Conservation (phyloP, 495 filamentous ascomycete species). For the Neurospora sp. region DNA sequence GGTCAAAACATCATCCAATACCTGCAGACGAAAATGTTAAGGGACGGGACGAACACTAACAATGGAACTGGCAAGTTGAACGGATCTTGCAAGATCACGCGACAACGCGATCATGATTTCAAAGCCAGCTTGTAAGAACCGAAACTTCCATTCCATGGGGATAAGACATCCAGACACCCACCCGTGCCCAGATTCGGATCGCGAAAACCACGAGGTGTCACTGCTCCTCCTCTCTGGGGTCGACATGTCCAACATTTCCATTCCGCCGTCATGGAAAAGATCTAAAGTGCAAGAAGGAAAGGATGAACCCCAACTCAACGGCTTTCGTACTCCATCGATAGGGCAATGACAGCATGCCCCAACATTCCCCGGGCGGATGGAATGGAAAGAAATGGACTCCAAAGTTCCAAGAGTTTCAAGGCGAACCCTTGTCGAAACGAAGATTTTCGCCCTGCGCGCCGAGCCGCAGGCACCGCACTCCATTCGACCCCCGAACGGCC, state of each 20-base stretch:
- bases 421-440: not conserved
- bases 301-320: not conserved
- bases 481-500: too few species aligned
- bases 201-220: not conserved
- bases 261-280: not conserved
- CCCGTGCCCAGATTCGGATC: not conserved
- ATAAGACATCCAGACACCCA: not conserved
- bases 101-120: not conserved
- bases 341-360: not conserved
- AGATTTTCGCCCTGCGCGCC: not conserved
- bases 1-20: not conserved
- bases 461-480: not conserved
- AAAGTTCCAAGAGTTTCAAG: not conserved
- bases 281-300: not conserved
- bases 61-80: not conserved
- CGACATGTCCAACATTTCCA: not conserved
- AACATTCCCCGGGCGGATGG: not conserved
- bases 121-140: not conserved
- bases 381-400: not conserved
- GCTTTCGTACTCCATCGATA: not conserved
- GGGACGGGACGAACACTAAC: not conserved
- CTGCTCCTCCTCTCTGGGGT: not conserved
- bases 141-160: not conserved
- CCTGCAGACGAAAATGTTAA: not conserved
- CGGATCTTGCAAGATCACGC: not conserved